These are phyloP conservation scores for Isoetes engelmannii DNA, from an alignment of 83 land plant species.

Conservation along the genomic window DNA sequence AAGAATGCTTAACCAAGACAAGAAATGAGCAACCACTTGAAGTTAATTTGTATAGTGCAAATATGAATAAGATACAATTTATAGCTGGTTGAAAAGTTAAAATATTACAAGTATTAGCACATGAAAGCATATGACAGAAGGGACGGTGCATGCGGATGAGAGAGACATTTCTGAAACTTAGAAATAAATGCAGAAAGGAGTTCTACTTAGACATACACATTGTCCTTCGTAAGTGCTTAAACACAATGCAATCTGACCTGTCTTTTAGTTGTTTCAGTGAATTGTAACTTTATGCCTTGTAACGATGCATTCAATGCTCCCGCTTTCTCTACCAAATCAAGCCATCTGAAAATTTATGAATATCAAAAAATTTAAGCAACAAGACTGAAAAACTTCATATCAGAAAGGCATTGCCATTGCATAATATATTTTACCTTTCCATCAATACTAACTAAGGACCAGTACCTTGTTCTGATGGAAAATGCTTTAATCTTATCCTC, in stretches of 20 bases:
- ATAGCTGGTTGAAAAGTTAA: background rate
- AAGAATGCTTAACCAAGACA: background rate
- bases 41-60: no score
- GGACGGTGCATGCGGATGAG: background rate
- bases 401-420: no score
- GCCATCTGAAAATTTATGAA: conserved; percentile 11
- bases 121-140: background rate
- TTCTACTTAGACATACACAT: background rate
- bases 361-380: background rate
- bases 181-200: background rate
- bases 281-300: conserved; percentile 31
- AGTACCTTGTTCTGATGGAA: no score
- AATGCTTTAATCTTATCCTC: conserved; percentile 18
- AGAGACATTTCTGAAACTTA: background rate
- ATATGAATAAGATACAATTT: no score
- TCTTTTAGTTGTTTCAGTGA: conserved; percentile 28
- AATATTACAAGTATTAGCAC: background rate
- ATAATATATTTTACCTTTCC: no score
- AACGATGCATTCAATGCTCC: conserved; percentile 14
- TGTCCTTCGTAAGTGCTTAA: background rate
- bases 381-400: no score
- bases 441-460: no score
- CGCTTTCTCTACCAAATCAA: conserved; percentile 18
- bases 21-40: no score
- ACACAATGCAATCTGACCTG: conserved; percentile 15